Percentiles rank a stretch among this genome's conserved stretches.
Evolutionary conservation across 345 rosid genomes (phyloP).

Genomic region (Pistacia integerrima): DNA sequence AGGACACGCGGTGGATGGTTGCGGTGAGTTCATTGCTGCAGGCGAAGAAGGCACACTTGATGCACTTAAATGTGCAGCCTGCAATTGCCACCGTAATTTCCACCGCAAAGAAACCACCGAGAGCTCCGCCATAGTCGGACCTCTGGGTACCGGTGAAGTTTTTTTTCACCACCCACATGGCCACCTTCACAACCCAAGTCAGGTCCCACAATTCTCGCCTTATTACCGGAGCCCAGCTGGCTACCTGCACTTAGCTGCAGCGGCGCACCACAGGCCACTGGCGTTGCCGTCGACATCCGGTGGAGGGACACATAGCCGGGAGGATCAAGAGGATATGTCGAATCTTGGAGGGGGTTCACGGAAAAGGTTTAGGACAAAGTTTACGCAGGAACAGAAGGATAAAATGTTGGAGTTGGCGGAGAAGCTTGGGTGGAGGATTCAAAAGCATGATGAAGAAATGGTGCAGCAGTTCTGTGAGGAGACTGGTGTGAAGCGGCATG

Average conservation of each 20-base stretch:
- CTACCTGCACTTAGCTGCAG: constrained; percentile 42
- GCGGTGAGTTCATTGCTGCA: constrained; percentile 80
- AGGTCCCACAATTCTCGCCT: constrained; percentile 48
- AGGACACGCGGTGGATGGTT: constrained; percentile 82
- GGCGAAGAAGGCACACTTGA: constrained; percentile 73
- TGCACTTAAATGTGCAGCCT: constrained; percentile 83
- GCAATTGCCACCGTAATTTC: constrained; percentile 84
- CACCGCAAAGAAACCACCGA: constrained; percentile 65
- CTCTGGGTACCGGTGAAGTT: constrained; percentile 21
- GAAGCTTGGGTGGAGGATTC: constrained; percentile 79
- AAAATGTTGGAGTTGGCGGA: constrained; percentile 73
- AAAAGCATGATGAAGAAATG: constrained; percentile 69
- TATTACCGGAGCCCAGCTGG: constrained; percentile 63
- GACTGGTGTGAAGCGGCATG: constrained; percentile 63
- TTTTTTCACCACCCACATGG: constrained; percentile 10
- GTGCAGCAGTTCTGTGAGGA: constrained; percentile 73
- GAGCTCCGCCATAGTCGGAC: neutral
- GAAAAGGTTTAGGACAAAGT: constrained; percentile 74
- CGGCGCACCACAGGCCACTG: constrained; percentile 41
- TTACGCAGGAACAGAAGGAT: constrained; percentile 74
- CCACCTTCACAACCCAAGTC: constrained; percentile 34
- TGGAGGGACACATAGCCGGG: constrained; percentile 39
- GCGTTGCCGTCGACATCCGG: constrained; percentile 55
- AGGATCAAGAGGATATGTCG: constrained; percentile 52
- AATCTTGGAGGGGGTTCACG: constrained; percentile 40